phyloP scores from a whole-genome alignment of 2,329 filamentous ascomycete species.

The Aciculosporium take region DNA sequence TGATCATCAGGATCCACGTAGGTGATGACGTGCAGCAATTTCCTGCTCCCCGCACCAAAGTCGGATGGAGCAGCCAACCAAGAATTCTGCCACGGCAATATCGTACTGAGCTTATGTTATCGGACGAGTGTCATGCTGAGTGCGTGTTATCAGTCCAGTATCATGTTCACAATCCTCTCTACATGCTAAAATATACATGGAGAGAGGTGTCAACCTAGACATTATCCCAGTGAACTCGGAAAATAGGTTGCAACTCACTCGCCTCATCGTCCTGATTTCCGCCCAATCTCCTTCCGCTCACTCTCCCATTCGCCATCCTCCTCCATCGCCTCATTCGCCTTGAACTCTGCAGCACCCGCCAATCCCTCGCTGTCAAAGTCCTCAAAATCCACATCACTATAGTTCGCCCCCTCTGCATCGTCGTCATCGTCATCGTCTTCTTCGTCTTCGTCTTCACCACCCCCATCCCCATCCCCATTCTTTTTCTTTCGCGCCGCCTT shows the following conservation, averaged over 20 bases:
- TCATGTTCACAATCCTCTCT: no score
- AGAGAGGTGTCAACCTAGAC: no score
- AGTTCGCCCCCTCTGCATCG: constrained; percentile 29
- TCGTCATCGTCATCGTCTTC: constrained; percentile 24
- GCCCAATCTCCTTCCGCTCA: constrained; percentile 22
- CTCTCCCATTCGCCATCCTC: constrained; percentile 39
- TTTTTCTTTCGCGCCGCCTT: constrained; percentile 28
- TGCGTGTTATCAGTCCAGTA: no score
- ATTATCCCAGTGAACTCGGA: no score
- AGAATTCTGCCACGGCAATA: no score
- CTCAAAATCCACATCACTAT: constrained; percentile 31
- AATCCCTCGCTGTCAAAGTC: constrained; percentile 37
- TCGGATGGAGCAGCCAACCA: no score
- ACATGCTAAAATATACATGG: no score
- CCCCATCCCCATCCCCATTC: constrained; percentile 19
- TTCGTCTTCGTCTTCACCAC: constrained; percentile 21
- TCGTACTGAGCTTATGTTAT: no score
- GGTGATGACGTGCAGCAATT: no score
- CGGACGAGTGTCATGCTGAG: no score
- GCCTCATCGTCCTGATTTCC: neutral
- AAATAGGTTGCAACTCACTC: neutral
- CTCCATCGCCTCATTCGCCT: constrained; percentile 34
- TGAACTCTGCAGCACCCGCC: constrained; percentile 35
- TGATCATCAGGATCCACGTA: no score
- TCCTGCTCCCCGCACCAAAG: no score